Base-by-base conservation (phyloP, 2,329 filamentous ascomycete genomes). In the Ilyonectria destructans region DNA sequence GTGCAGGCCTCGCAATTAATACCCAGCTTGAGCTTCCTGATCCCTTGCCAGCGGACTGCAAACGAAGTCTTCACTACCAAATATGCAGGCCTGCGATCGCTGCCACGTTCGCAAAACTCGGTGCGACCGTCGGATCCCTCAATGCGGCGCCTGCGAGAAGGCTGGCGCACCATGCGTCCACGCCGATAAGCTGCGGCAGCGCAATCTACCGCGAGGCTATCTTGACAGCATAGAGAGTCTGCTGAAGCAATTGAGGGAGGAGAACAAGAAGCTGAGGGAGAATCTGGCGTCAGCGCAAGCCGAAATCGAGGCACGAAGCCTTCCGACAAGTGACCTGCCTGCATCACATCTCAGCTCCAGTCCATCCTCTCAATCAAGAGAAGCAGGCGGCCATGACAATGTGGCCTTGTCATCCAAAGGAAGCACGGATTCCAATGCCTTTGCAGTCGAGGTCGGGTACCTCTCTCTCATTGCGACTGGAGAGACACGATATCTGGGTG, bases 41-140 rank as follows among this genome's bases (percentile, higher is more conserved):
- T 9, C 2, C 12, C 31, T 33, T 10, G 12, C 31, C 31, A 12
- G 8, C 31, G 12, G 31, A 12, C 5, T 33, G 31, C 31, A 4
- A 33, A 12, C 2, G 12, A 9, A 33, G 6, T 35, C 23, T 23
- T 19, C 2, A 6, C 12, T 3, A 3, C 10, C 12, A 4, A 31
- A 40, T 6, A 67, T 67, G 64, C 64, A 67, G 21, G 64, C 64
- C 37, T 67, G 64, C 35, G 64, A 67, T 21, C 64, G 64, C 13
- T 67, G 64, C 17, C 64, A 67, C 19, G 58, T 52, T 10, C 64
- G 64, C 45, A 67, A 67, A 45, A 67, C 64, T 3, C 58, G 64
- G 33, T 67, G 64, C 46, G 64, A 67, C 58, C 64, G 64, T 9
- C 58, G 64, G 4, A 54, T 67, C n/a, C 64, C 64, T 2, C 64